Base-by-base conservation (phyloP, 768 basidiomycete species). In the Cystoderma amianthinum region DNA sequence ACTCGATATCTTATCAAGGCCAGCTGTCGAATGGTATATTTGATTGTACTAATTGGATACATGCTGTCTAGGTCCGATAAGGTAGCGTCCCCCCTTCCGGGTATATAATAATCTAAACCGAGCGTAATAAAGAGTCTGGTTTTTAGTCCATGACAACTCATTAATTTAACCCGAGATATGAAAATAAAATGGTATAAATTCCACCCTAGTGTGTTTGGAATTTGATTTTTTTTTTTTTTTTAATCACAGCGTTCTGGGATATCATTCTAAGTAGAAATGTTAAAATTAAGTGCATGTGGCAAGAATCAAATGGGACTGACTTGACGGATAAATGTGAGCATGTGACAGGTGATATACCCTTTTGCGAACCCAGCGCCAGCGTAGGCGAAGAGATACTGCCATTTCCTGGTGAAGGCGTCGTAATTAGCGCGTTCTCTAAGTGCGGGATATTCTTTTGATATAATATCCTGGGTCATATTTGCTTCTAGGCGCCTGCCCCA, bases 331-430 rank as follows among this genome's bases (percentile, higher is more conserved):
- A 85, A 85, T 9, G 82, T 82, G 42, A 87, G 71, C 83, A 88
- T 85, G 50, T 86, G 85, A 51, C 83, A 86, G 21, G 83, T 82
- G 55, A 86, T 85, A 59, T 86, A 87, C 16, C 83, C 85, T 55
- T 83, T 80, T 16, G 78, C 74, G 59, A 86, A 88, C 15, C 85
- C 85, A 42, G 82, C 84, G 32, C 80, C 82, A 33, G 85, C 85
- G 52, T 88, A 88, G 13, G 80, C 85, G 56, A 85, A 88, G 40
- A 86, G 80, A 55, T 87, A 88, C 54, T 82, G 77, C 85, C 85
- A 88, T 62, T 87, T 87, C 43, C 82, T 74, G 51, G 78, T 81
- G 73, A 86, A 85, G n/a, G 72, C 61, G 13, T 74, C 78, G 49
- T 78, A 85, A 49, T 82, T 76, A 17, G 65, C 57, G 17, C 57